Conservation (phyloP, 768 basidiomycete species). For the Erythrobasidium yunnanense region DNA sequence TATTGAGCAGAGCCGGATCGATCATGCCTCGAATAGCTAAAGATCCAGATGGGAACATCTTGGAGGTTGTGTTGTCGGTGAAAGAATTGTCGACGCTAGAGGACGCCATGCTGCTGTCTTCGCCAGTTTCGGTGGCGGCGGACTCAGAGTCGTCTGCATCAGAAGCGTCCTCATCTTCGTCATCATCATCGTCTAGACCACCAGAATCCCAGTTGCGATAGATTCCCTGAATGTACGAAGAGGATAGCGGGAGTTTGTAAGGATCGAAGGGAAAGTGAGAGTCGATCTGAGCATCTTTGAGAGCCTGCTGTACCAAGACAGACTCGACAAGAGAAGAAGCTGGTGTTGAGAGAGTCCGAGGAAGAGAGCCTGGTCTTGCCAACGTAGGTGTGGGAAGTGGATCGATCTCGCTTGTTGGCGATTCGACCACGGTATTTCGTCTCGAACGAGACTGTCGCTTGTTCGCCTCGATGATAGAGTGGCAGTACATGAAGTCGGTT, state of each 20-base stretch:
- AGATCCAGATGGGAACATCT: background rate
- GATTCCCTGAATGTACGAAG: conserved; percentile 62
- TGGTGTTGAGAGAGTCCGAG: background rate
- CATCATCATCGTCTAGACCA: conserved; percentile 52
- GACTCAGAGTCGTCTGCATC: conserved; percentile 28
- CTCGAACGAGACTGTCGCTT: conserved; percentile 47
- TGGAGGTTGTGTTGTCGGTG: background rate
- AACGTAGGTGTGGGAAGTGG: conserved; percentile 6
- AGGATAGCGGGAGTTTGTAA: conserved; percentile 72
- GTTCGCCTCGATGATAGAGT: conserved; percentile 82
- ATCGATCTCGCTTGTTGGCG: conserved; percentile 22
- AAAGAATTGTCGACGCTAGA: background rate
- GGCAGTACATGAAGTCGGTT: conserved; percentile 86
- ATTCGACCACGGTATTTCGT: background rate
- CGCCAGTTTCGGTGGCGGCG: conserved; percentile 4
- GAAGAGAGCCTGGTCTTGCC: background rate
- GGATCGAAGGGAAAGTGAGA: conserved; percentile 98
- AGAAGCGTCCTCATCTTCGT: conserved; percentile 27
- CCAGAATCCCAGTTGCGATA: conserved; percentile 87
- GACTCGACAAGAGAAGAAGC: conserved; percentile 25
- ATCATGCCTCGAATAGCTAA: conserved; percentile 6
- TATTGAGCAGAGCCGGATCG: background rate
- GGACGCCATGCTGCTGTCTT: background rate
- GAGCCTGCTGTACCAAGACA: conserved; percentile 27
- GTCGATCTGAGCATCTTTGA: conserved; percentile 48